A percentile compares a stretch with the other conserved stretches of the same genome.
Conservation (phyloP, 2,329 filamentous ascomycete species). For the Xylariaceae sp. region DNA sequence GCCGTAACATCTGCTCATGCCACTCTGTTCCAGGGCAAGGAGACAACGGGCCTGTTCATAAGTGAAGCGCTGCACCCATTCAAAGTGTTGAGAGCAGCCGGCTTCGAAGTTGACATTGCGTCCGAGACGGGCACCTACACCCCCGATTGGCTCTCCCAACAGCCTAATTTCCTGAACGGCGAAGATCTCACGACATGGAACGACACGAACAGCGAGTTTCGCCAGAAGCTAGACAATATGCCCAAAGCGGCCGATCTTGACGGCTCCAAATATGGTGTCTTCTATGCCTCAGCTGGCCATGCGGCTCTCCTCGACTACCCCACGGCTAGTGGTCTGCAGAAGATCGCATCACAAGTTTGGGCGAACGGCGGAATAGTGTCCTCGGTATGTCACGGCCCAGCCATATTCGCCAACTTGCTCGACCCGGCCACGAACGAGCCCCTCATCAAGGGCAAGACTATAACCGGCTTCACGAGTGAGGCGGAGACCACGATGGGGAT, state of each 20-base stretch:
- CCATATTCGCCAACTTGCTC: slow-evolving; percentile 45
- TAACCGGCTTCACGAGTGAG: slow-evolving; percentile 49
- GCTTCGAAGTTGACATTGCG: slow-evolving; percentile 54
- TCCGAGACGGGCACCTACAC: slow-evolving; percentile 52
- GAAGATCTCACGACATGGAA: slow-evolving; percentile 48
- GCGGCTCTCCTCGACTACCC: slow-evolving; percentile 55
- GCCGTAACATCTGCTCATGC: slow-evolving; percentile 50
- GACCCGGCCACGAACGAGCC: slow-evolving; percentile 43
- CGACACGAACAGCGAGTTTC: slow-evolving; percentile 49
- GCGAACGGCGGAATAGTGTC: slow-evolving; percentile 48
- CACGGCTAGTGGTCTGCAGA: slow-evolving; percentile 47
- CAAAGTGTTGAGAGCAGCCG: slow-evolving; percentile 50
- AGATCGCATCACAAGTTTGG: slow-evolving; percentile 48
- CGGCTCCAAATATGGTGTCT: slow-evolving; percentile 43
- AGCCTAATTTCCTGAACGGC: slow-evolving; percentile 49
- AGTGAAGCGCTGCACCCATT: slow-evolving; percentile 55
- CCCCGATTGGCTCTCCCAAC: slow-evolving; percentile 51
- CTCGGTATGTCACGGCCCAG: slow-evolving; percentile 49
- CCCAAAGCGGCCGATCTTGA: slow-evolving; percentile 46
- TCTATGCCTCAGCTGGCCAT: slow-evolving; percentile 51
- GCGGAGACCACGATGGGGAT: slow-evolving; percentile 44
- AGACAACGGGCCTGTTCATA: slow-evolving; percentile 52
- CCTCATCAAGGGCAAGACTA: slow-evolving; percentile 45
- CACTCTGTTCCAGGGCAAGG: slow-evolving; percentile 47
- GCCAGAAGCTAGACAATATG: slow-evolving; percentile 51